Conservation (phyloP, 768 basidiomycete genomes). For the Suillus luteus region DNA sequence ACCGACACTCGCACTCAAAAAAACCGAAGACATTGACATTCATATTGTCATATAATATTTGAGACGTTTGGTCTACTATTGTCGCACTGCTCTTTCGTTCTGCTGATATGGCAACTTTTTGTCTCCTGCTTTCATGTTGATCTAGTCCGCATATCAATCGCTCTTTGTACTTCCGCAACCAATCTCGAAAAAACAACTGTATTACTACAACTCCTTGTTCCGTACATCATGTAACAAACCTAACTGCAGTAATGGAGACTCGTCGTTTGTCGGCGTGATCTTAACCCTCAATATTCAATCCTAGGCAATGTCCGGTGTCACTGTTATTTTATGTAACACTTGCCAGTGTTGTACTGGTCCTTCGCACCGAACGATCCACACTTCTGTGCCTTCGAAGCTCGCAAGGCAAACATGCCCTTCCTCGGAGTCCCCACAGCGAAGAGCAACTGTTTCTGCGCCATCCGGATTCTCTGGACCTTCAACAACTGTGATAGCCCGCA, state of each 20-base stretch:
- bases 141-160: slow-evolving; percentile 16
- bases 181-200: not conserved
- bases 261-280: not conserved
- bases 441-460: slow-evolving; percentile 27
- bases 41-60: slow-evolving; percentile 1
- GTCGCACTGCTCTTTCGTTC: not conserved
- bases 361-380: slow-evolving; percentile 63
- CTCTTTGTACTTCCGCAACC: not conserved
- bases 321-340: slow-evolving; percentile 43
- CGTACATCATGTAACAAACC: slow-evolving; percentile 2
- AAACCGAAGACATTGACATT: not conserved
- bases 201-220: not conserved
- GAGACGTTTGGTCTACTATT: slow-evolving; percentile 5
- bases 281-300: not conserved
- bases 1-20: not conserved
- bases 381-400: slow-evolving; percentile 48
- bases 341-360: slow-evolving; percentile 63
- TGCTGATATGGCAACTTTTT: not conserved
- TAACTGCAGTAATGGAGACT: slow-evolving; percentile 1
- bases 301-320: not conserved
- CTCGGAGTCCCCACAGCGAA: slow-evolving; percentile 27
- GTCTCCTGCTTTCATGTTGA: slow-evolving; percentile 14
- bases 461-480: slow-evolving; percentile 23
- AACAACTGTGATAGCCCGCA: slow-evolving; percentile 41
- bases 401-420: slow-evolving; percentile 31